A percentile compares a stretch with the other conserved stretches of the same genome.
phyloP scores from a whole-genome alignment of 192 early-diverging fungal species.

The Allomyces macrogynus region DNA sequence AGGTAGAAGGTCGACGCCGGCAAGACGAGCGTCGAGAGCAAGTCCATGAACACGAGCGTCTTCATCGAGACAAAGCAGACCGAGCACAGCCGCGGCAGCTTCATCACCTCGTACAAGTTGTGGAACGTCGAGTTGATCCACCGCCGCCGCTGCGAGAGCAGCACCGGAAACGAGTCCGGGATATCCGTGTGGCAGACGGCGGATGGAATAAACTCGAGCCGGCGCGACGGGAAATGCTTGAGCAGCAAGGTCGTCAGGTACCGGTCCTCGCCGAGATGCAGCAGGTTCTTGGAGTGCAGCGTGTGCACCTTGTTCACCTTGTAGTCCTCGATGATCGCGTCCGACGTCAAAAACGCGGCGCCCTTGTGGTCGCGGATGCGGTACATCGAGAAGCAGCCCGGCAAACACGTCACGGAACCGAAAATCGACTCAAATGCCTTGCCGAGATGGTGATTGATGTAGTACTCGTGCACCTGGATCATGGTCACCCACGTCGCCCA shows the following conservation, averaged over 20 bases:
- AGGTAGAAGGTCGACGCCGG: conserved; percentile 78
- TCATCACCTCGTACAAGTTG: conserved; percentile 85
- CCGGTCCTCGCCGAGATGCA: conserved; percentile 95
- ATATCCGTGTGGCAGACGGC: conserved; percentile 84
- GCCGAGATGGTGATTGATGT: conserved; percentile 5
- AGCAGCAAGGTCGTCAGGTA: conserved; percentile 86
- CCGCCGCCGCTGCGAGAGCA: conserved; percentile 92
- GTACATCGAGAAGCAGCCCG: conserved; percentile 99
- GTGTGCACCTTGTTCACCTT: conserved; percentile 89
- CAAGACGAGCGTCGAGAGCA: conserved; percentile 79
- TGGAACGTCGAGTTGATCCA: conserved; percentile 99
- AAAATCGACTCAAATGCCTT: conserved; percentile 63
- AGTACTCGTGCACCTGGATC: conserved; percentile 9
- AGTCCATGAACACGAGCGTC: conserved; percentile 83
- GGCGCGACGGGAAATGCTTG: conserved; percentile 95
- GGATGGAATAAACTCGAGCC: conserved; percentile 78
- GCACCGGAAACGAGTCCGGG: conserved; percentile 76
- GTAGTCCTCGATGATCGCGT: conserved; percentile 80
- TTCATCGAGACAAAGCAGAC: conserved; percentile 95
- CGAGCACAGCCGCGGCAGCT: conserved; percentile 85
- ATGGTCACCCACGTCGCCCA: conserved; percentile 5
- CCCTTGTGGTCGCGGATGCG: conserved; percentile 76
- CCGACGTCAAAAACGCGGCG: conserved; percentile 70
- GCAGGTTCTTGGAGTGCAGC: conserved; percentile 93
- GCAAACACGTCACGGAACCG: conserved; percentile 90